Evolutionary conservation across 1,284 basidiomycete genomes (phyloP), one percentile per base, ranked within the genome.

Genomic region (Thelephora terrestris): DNA sequence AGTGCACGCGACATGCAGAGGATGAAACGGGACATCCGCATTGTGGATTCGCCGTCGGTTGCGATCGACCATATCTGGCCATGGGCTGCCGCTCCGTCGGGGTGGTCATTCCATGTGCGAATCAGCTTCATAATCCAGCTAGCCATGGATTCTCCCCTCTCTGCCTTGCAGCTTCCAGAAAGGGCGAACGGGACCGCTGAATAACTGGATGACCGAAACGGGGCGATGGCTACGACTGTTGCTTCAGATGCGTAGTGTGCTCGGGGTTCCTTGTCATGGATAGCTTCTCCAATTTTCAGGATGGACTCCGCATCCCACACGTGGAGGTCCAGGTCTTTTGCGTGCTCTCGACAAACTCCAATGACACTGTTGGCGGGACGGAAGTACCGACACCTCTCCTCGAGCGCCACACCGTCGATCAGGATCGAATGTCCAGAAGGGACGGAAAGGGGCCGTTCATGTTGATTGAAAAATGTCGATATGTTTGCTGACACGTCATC

Each of bases 21-120:
- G 1, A 53, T 27, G 38, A 59, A 60, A 1, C 63, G 27, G 24
- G 59, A 57, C n/a, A 53, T 52, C 2, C 57, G 52, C 0, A 58
- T 55, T 18, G 50, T 53, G 4, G 55, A 54, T 47, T 63, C 63
- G 9, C 62, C 58, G 46, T 65, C 61, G 0, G 58, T 61, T 0
- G 58, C 55, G 18, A 63, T 53, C 1, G 52, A 53, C 52, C 49
- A 55, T 3, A 64, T 35, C 0, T 53, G 53, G 7, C 63, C 63
- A 44, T 48, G 36, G n/a, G 2, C 2, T 3, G 3, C 16, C 20
- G 20, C 50, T 1, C n/a, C 36, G 44, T 7, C 9, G 25, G 25
- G 25, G 9, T 27, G 25, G 16, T 43, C 20, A 17, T 47, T 38
- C 47, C 48, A 55, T 14, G 17, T 29, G 1, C 16, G 3, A 7